Evolutionary conservation across 345 rosid species (phyloP), one percentile per base, ranked within the genome.

Genomic region (Salix purpurea): DNA sequence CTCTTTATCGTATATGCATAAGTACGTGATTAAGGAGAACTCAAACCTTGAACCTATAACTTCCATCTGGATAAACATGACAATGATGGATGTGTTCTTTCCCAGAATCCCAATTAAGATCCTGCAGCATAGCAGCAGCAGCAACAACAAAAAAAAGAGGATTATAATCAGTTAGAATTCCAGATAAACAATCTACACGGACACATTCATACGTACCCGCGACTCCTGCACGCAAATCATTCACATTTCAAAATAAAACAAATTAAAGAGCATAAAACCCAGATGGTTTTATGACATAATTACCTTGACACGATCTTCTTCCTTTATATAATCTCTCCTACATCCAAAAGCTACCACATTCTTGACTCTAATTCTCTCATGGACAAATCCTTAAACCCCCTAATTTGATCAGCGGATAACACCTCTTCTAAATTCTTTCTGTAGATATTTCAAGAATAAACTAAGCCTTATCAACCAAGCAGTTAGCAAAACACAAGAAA

Each of bases 31-130:
- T 40, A 73, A 74, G 58, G 36, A 79, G 68, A 61, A 52, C 50
- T 76, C 60, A 39, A 79, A 89, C 91, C 92, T 90, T 91, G 81
- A 91, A 91, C 67, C 77, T 78, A 71, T 42, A 85, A 65, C 73
- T 86, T 19, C 91, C 88, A 72, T 83, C 62, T 0, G 44, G 19
- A 72, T 81, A 81, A 61, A 89, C 87, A 73, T 90, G 80, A 61
- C 98, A 93, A 2, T 83, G 90, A 70, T 91, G 91, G 42, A 78
- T 21, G 54, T 80, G 85, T 2, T 91, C 79, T 69, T 74, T 85
- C 30, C 79, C 85, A 9, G 88, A 77, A 79, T 88, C 90, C 94
- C 92, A 85, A 46, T 86, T 84, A 66, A 77, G 69, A 24, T 36
- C 39, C 96, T 93, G 88, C 77, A 65, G 62, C 58, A 71, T 44